These are phyloP conservation scores for Udeniomyces megalosporus DNA, from an alignment of 768 basidiomycete genomes.

Conservation along the genomic window DNA sequence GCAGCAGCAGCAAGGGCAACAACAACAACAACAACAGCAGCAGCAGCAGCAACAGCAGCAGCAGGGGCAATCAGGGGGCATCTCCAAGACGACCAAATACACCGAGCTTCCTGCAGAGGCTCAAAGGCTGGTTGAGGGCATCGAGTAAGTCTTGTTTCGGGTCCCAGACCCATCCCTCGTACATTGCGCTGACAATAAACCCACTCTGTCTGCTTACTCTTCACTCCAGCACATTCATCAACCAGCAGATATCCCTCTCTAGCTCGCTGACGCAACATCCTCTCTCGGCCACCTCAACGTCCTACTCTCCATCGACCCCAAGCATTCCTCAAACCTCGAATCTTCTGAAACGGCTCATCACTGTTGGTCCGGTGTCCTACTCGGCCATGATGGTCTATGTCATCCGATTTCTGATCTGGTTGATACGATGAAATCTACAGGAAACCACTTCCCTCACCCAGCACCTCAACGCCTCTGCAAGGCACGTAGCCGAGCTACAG, in stretches of 20 bases:
- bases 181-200: no score
- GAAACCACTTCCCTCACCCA: neutral
- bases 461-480: neutral
- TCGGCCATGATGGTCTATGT: no score
- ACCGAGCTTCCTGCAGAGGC: slow-evolving; percentile 11
- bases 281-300: slow-evolving; percentile 6
- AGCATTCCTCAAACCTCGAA: slow-evolving; percentile 8
- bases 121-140: slow-evolving; percentile 14
- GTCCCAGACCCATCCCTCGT: neutral
- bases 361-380: neutral
- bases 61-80: neutral
- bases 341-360: slow-evolving; percentile 5
- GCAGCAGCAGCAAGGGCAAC: slow-evolving; percentile 6
- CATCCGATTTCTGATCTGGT: no score
- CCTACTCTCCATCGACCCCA: neutral
- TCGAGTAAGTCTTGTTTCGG: slow-evolving; percentile 5
- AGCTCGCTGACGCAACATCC: slow-evolving; percentile 12
- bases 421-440: neutral
- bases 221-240: slow-evolving; percentile 5
- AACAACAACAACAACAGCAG: neutral
- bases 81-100: slow-evolving; percentile 11
- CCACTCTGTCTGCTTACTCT: no score
- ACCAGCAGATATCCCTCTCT: slow-evolving; percentile 1
- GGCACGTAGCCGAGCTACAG: neutral
- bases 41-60: slow-evolving; percentile 10